phyloP scores from a whole-genome alignment of 2,329 filamentous ascomycete genomes.

The Stromatinia cepivora region DNA sequence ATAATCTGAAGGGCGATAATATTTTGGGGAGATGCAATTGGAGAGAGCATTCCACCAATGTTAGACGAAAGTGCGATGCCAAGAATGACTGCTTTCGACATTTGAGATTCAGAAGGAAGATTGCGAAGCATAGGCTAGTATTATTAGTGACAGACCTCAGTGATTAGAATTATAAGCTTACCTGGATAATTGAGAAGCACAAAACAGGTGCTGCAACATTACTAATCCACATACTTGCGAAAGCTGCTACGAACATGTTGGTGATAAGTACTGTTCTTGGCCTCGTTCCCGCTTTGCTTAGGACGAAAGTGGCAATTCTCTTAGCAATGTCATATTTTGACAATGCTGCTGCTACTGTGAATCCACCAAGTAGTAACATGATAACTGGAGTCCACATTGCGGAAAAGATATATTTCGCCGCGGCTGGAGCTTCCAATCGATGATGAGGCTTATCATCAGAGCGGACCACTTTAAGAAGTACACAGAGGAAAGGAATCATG shows the following conservation, averaged over 20 bases:
- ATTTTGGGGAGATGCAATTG: slow-evolving; percentile 96
- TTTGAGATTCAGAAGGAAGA: slow-evolving; percentile 82
- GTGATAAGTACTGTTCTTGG: slow-evolving; percentile 89
- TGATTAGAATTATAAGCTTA: slow-evolving; percentile 43
- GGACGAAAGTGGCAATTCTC: slow-evolving; percentile 90
- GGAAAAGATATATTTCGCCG: slow-evolving; percentile 81
- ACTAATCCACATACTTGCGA: slow-evolving; percentile 98
- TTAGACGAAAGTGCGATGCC: slow-evolving; percentile 95
- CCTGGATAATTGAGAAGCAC: slow-evolving; percentile 96
- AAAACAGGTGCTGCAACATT: slow-evolving; percentile 96
- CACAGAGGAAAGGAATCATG: slow-evolving; percentile 88
- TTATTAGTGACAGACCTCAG: slow-evolving; percentile 15
- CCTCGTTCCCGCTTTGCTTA: slow-evolving; percentile 92
- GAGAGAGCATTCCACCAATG: slow-evolving; percentile 92
- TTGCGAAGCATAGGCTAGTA: slow-evolving; percentile 86
- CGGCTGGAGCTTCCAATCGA: slow-evolving; percentile 75
- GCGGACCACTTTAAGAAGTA: slow-evolving; percentile 81
- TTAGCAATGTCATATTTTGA: slow-evolving; percentile 99
- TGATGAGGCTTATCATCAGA: slow-evolving; percentile 68
- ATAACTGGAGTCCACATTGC: slow-evolving; percentile 99
- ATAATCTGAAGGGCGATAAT: slow-evolving; percentile 96
- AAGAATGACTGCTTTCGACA: slow-evolving; percentile 92
- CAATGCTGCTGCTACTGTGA: slow-evolving; percentile 90
- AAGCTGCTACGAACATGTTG: slow-evolving; percentile 97
- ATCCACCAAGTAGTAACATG: slow-evolving; percentile 94